These are phyloP conservation scores for Kondoa subrosea DNA, from an alignment of 768 basidiomycete species.

Conservation along the genomic window DNA sequence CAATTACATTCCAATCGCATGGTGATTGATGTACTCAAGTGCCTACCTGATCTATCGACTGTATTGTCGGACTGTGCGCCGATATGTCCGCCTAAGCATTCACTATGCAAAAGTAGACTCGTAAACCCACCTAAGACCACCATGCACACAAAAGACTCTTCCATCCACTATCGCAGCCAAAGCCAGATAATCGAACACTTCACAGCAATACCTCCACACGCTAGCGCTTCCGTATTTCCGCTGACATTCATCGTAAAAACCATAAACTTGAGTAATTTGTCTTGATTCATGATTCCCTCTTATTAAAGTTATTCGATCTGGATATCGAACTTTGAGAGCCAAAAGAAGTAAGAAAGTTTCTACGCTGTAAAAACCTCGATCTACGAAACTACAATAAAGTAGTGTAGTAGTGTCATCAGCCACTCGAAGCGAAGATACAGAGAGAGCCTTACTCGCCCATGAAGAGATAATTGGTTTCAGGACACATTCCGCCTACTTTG, in stretches of 20 bases:
- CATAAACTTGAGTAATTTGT: conserved; percentile 99
- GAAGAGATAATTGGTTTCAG: conserved; percentile 10
- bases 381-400: conserved; percentile 53
- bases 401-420: neutral
- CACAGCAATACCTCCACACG: conserved; percentile 98
- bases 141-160: conserved; percentile 91
- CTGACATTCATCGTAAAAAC: conserved; percentile 98
- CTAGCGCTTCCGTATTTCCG: conserved; percentile 99
- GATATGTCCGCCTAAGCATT: no score
- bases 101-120: no score
- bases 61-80: conserved; percentile 79
- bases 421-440: neutral
- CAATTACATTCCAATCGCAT: no score
- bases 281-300: conserved; percentile 97
- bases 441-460: neutral
- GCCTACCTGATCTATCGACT: conserved; percentile 70
- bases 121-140: no score
- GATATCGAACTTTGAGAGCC: conserved; percentile 94
- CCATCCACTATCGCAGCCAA: conserved; percentile 94
- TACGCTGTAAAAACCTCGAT: conserved; percentile 94
- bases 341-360: conserved; percentile 96
- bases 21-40: no score
- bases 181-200: conserved; percentile 93
- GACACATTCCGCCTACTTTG: conserved; percentile 87
- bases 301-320: conserved; percentile 91